Evolutionary conservation across 306 rosid species (phyloP).

Genomic region (Quillaja saponaria): DNA sequence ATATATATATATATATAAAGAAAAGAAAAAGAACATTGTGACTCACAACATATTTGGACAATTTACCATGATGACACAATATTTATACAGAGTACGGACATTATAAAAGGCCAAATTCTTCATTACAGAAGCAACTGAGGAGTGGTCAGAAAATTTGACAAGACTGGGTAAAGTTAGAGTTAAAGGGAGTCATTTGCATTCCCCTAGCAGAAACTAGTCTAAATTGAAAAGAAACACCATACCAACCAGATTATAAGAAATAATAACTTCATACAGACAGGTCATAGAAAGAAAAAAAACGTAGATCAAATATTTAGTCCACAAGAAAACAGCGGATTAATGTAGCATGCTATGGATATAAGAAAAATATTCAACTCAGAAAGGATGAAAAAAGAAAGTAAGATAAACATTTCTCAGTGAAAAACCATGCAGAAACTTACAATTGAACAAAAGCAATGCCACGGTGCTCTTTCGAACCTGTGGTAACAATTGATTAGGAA

Average conservation of each 20-base stretch:
- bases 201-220: no score
- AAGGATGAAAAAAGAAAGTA: neutral
- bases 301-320: slow-evolving; percentile 4
- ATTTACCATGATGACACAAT: slow-evolving; percentile 3
- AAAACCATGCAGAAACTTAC: slow-evolving; percentile 48
- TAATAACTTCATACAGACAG: no score
- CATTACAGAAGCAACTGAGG: slow-evolving; percentile 4
- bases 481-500: neutral
- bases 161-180: no score
- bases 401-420: neutral
- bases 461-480: slow-evolving; percentile 81
- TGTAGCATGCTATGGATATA: neutral
- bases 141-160: no score
- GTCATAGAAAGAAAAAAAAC: no score
- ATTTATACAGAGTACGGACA: slow-evolving; percentile 1
- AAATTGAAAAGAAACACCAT: no score
- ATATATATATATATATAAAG: no score
- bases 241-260: no score
- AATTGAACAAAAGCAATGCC: slow-evolving; percentile 83
- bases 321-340: neutral
- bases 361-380: neutral
- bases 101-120: slow-evolving; percentile 1
- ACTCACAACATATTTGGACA: no score
- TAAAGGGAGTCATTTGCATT: no score
- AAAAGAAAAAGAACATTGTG: no score